These are phyloP conservation scores for Saccharum spontaneum DNA, from an alignment of 176 grass and related monocot species.

Conservation along the genomic window DNA sequence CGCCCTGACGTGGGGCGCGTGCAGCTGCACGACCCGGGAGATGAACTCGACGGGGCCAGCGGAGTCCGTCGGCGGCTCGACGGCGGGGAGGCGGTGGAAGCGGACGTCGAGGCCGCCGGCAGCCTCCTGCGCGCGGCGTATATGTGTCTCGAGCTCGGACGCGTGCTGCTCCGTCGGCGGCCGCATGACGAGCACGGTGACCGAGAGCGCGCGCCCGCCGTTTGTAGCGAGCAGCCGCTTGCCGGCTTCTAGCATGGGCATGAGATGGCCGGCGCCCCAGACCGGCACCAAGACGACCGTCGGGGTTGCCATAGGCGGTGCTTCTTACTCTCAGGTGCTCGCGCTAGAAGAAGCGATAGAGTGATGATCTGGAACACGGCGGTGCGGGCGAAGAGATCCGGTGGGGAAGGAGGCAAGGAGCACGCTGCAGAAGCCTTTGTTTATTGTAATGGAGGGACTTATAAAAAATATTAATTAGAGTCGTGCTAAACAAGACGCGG, in stretches of 20 bases:
- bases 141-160: not conserved
- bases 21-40: slow-evolving; percentile 20
- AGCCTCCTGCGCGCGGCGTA: slow-evolving; percentile 15
- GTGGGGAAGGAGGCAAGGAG: no score
- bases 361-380: no score
- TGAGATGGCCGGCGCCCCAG: slow-evolving; percentile 32
- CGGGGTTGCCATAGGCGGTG: not conserved
- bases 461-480: no score
- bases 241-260: slow-evolving; percentile 24
- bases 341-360: not conserved
- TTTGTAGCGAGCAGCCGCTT: slow-evolving; percentile 35
- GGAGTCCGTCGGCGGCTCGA: not conserved
- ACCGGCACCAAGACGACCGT: slow-evolving; percentile 26
- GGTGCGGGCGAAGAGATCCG: no score
- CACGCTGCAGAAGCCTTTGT: no score
- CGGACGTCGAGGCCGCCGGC: slow-evolving; percentile 1
- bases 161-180: not conserved
- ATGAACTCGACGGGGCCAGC: slow-evolving; percentile 25
- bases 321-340: not conserved
- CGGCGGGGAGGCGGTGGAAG: slow-evolving; percentile 35
- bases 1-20: slow-evolving; percentile 27
- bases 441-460: no score
- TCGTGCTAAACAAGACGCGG: no score
- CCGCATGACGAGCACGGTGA: slow-evolving; percentile 33
- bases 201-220: not conserved